Percentiles rank a stretch among this genome's conserved stretches.
Evolutionary conservation across 2,329 filamentous ascomycete species (phyloP).

Genomic region (Hirsutella rhossiliensis): DNA sequence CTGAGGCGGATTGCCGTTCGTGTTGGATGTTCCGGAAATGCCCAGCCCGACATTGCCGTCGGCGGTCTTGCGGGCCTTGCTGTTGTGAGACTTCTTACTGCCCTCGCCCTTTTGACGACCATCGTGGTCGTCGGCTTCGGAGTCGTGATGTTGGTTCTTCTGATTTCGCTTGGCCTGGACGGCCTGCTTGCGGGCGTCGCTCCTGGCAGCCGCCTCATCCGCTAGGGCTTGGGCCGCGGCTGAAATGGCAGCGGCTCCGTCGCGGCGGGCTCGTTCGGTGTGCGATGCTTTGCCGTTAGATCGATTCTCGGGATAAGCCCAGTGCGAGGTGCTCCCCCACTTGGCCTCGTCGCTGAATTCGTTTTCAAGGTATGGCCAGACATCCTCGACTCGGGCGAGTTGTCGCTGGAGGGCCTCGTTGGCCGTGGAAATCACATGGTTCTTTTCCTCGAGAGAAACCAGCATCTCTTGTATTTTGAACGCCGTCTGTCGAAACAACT

Average conservation of each 20-base stretch:
- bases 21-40: conserved; percentile 42
- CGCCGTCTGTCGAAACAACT: conserved; percentile 67
- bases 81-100: conserved; percentile 50
- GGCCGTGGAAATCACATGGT: conserved; percentile 87
- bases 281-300: conserved; percentile 45
- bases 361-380: conserved; percentile 73
- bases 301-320: conserved; percentile 87
- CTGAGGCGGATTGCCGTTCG: conserved; percentile 42
- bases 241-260: conserved; percentile 66
- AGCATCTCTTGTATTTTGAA: conserved; percentile 74
- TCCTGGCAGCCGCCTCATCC: conserved; percentile 72
- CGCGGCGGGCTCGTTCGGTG: conserved; percentile 63
- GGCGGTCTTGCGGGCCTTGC: conserved; percentile 52
- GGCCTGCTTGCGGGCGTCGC: conserved; percentile 75
- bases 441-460: conserved; percentile 90
- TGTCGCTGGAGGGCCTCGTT: conserved; percentile 83
- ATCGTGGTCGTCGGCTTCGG: conserved; percentile 64
- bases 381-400: conserved; percentile 70
- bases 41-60: conserved; percentile 51
- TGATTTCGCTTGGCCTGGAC: conserved; percentile 64
- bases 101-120: conserved; percentile 32
- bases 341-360: conserved; percentile 94
- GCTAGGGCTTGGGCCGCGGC: conserved; percentile 67
- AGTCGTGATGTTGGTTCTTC: conserved; percentile 58
- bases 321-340: conserved; percentile 82